Evolutionary conservation across 768 basidiomycete genomes (phyloP).

Genomic region (Lactifluus pinguis): DNA sequence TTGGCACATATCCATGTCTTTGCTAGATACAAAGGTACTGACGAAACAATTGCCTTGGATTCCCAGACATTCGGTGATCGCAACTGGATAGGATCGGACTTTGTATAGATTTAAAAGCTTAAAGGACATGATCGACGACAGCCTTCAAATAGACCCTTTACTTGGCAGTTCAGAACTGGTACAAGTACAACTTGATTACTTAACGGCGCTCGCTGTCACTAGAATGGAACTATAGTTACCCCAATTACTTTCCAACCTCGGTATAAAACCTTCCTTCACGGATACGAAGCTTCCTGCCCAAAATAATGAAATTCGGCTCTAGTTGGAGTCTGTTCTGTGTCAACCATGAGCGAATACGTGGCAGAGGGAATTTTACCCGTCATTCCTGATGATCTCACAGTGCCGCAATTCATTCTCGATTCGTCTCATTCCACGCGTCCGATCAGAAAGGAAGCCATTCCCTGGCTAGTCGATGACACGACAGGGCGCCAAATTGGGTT

Average conservation of each 20-base stretch:
- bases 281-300: no score
- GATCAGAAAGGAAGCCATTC: conserved; percentile 3
- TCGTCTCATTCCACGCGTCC: neutral
- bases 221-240: no score
- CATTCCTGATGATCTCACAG: neutral
- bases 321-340: neutral
- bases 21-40: conserved; percentile 43
- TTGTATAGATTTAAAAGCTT: no score
- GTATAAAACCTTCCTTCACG: no score
- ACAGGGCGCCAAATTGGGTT: conserved; percentile 26
- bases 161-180: no score
- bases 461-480: conserved; percentile 34
- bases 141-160: no score
- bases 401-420: neutral
- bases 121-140: no score
- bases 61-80: neutral
- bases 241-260: no score
- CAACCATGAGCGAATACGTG: neutral
- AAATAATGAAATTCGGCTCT: no score
- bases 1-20: conserved; percentile 87
- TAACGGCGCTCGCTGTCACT: no score
- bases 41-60: conserved; percentile 12
- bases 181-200: no score
- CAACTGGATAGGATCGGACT: no score
- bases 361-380: neutral